These are phyloP conservation scores for Fusarium algeriense DNA, from an alignment of 2,329 filamentous ascomycete genomes.

Conservation along the genomic window DNA sequence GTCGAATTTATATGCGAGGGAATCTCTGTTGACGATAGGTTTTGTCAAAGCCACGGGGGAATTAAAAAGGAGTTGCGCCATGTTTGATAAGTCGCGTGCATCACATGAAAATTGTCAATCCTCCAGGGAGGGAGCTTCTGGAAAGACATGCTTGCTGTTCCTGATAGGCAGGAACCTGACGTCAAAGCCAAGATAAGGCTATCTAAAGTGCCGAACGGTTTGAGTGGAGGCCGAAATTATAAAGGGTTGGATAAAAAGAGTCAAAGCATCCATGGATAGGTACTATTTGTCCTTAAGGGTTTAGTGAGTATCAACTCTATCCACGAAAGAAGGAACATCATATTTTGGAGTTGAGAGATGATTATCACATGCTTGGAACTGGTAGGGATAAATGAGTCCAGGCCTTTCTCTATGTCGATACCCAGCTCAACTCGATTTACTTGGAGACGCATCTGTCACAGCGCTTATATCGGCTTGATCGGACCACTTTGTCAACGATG, in stretches of 20 bases:
- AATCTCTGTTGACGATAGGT: neutral
- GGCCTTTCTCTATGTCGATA: neutral
- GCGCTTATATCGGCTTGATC: constrained; percentile 17
- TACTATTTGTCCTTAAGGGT: too few species aligned
- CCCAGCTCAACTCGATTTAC: neutral
- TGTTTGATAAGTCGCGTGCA: constrained; percentile 10
- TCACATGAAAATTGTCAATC: constrained; percentile 33
- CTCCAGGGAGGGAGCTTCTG: neutral
- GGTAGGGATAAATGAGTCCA: neutral
- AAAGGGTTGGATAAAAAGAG: neutral
- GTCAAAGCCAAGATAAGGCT: constrained; percentile 39
- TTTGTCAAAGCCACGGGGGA: neutral
- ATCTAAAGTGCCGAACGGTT: neutral
- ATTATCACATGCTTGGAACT: constrained; percentile 10
- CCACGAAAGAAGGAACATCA: neutral
- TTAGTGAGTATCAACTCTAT: neutral
- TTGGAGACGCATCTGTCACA: neutral
- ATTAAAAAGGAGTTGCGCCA: constrained; percentile 8
- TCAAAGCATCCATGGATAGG: neutral
- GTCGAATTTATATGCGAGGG: neutral
- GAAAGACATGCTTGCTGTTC: constrained; percentile 38
- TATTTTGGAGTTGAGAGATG: neutral
- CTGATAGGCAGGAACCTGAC: constrained; percentile 47
- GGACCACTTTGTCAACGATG: neutral
- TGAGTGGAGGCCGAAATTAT: constrained; percentile 18